Percentiles rank a stretch among this genome's conserved stretches.
Evolutionary conservation across 2,329 filamentous ascomycete species (phyloP).

Genomic region (Ceratocystis diversiconidia): DNA sequence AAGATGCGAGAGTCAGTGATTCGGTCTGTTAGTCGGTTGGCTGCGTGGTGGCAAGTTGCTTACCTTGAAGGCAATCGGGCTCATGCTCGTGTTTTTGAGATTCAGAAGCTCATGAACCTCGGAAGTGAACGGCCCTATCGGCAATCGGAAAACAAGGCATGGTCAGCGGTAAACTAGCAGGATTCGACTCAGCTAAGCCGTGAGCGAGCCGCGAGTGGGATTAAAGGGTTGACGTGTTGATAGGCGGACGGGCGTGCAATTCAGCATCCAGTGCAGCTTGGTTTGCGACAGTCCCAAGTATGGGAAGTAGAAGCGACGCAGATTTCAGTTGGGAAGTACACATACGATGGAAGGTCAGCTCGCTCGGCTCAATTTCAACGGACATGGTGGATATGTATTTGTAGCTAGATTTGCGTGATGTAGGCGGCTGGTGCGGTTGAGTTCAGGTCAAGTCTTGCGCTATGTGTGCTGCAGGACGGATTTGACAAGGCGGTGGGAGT

Average conservation of each 20-base stretch:
- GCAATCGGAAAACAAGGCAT: conserved; percentile 3
- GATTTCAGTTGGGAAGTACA: conserved; percentile 21
- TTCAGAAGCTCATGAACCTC: conserved; percentile 51
- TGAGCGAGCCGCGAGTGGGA: not conserved
- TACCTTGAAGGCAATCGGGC: conserved; percentile 58
- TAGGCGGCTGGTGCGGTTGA: conserved; percentile 12
- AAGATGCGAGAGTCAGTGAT: not conserved
- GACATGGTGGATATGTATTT: conserved; percentile 51
- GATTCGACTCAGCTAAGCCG: not conserved
- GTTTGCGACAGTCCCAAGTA: conserved; percentile 2
- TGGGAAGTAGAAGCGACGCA: conserved; percentile 8
- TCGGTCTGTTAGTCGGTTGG: not conserved
- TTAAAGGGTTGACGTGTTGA: not conserved
- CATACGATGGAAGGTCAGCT: conserved; percentile 89
- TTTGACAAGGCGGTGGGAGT: not conserved
- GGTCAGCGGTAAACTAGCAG: not conserved
- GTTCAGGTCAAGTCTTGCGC: not conserved
- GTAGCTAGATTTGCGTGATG: not conserved
- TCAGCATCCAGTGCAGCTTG: not conserved
- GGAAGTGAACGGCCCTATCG: conserved; percentile 48
- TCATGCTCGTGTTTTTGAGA: conserved; percentile 49
- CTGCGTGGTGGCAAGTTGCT: conserved; percentile 19
- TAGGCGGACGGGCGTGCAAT: not conserved
- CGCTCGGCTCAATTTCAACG: conserved; percentile 78
- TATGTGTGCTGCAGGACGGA: not conserved